Conservation (phyloP, 2,329 filamentous ascomycete genomes). For the Trichoderma simmonsii region DNA sequence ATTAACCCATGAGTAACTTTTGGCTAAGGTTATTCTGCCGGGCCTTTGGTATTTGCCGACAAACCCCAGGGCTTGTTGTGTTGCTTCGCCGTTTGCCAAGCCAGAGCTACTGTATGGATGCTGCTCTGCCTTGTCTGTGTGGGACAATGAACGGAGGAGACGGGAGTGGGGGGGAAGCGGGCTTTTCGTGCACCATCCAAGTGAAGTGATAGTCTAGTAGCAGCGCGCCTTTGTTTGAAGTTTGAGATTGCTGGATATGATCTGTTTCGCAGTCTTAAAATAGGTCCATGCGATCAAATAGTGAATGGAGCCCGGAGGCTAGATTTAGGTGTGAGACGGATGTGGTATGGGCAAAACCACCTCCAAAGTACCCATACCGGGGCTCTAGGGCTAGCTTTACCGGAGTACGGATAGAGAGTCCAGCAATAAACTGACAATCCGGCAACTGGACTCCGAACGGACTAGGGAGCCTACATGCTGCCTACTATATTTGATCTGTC, state of each 20-base stretch:
- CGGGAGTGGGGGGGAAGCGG: neutral
- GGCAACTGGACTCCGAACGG: neutral
- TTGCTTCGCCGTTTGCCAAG: neutral
- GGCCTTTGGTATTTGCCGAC: neutral
- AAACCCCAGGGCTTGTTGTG: neutral
- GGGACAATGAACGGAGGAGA: neutral
- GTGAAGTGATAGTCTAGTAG: too few species aligned
- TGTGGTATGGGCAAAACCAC: too few species aligned
- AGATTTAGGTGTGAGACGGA: neutral
- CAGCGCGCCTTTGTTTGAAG: neutral
- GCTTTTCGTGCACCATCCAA: neutral
- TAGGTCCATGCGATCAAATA: neutral
- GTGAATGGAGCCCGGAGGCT: neutral
- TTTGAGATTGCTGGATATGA: neutral
- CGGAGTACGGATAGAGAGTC: neutral
- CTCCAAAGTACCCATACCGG: neutral
- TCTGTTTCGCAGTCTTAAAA: neutral
- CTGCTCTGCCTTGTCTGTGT: neutral
- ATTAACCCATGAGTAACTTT: neutral
- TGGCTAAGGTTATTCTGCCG: neutral
- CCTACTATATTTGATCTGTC: neutral
- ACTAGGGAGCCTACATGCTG: neutral
- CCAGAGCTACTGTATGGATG: neutral
- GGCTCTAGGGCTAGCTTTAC: neutral
- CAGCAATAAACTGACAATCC: neutral